Conservation (phyloP, 257 asterid species). For the Jacaranda mimosifolia region DNA sequence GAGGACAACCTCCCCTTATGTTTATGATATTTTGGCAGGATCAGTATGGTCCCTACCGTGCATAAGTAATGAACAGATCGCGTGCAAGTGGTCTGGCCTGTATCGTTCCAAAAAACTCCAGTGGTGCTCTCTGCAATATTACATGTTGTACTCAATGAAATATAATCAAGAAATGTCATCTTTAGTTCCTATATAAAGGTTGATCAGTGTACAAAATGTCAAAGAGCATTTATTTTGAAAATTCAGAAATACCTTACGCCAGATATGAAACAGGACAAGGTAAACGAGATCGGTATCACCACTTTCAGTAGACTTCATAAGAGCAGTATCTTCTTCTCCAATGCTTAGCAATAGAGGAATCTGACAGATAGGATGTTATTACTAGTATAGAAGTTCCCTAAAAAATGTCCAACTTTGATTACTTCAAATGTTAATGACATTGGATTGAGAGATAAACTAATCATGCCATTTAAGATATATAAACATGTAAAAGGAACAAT, state of each 20-base stretch:
- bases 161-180: slow-evolving; percentile 27
- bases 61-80: slow-evolving; percentile 84
- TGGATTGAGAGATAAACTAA: slow-evolving; percentile 24
- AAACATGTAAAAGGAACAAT: slow-evolving; percentile 23
- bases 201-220: slow-evolving; percentile 21
- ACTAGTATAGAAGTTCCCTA: slow-evolving; percentile 8
- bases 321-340: slow-evolving; percentile 95
- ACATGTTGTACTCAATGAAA: slow-evolving; percentile 32
- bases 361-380: slow-evolving; percentile 46
- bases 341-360: slow-evolving; percentile 96
- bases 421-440: slow-evolving; percentile 20
- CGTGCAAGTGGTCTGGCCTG: slow-evolving; percentile 93
- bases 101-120: slow-evolving; percentile 82
- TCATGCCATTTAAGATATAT: slow-evolving; percentile 13
- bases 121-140: slow-evolving; percentile 70
- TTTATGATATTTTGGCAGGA: slow-evolving; percentile 29
- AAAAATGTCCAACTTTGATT: slow-evolving; percentile 16
- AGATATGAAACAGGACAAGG: slow-evolving; percentile 91
- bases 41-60: slow-evolving; percentile 63
- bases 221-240: slow-evolving; percentile 31
- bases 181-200: slow-evolving; percentile 18
- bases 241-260: slow-evolving; percentile 78
- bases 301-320: slow-evolving; percentile 84
- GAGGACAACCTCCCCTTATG: background rate
- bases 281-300: slow-evolving; percentile 98